phyloP scores from a whole-genome alignment of 2,329 filamentous ascomycete genomes.

The Scortechinia acanthostroma region DNA sequence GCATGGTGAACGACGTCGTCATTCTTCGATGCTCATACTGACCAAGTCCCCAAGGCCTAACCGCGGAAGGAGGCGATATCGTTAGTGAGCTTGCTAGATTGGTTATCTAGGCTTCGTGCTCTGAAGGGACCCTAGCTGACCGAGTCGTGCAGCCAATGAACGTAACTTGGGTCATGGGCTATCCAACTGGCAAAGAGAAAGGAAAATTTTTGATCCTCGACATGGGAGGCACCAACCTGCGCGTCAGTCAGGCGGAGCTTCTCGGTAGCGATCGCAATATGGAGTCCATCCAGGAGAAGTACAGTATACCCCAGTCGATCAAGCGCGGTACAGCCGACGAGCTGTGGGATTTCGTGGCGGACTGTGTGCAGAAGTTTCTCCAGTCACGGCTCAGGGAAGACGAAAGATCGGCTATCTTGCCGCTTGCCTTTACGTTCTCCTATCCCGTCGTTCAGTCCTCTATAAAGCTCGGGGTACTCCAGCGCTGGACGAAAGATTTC shows the following conservation, averaged over 20 bases:
- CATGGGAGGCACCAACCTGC: slow-evolving; percentile 61
- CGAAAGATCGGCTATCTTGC: slow-evolving; percentile 29
- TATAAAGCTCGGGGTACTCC: slow-evolving; percentile 59
- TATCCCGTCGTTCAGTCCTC: slow-evolving; percentile 59
- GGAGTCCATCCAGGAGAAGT: slow-evolving; percentile 59
- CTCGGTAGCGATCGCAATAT: slow-evolving; percentile 50
- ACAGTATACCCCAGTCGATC: slow-evolving; percentile 53
- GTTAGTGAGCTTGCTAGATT: not conserved
- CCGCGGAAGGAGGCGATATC: not conserved
- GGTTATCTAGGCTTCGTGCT: no score
- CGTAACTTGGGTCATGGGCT: slow-evolving; percentile 56
- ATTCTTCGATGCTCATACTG: no score
- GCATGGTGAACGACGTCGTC: not conserved
- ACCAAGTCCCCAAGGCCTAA: not conserved
- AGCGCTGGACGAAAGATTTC: slow-evolving; percentile 65
- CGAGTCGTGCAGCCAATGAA: slow-evolving; percentile 54
- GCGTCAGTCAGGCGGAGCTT: slow-evolving; percentile 56
- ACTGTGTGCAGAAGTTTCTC: slow-evolving; percentile 56
- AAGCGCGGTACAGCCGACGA: slow-evolving; percentile 51
- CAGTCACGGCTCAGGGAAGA: no score
- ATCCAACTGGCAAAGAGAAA: slow-evolving; percentile 50
- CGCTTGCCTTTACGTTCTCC: slow-evolving; percentile 59
- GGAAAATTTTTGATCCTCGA: slow-evolving; percentile 58
- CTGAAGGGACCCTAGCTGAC: no score
- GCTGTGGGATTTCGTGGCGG: slow-evolving; percentile 58